Base-by-base conservation (phyloP, 257 asterid genomes). In the Jacaranda copaia region DNA sequence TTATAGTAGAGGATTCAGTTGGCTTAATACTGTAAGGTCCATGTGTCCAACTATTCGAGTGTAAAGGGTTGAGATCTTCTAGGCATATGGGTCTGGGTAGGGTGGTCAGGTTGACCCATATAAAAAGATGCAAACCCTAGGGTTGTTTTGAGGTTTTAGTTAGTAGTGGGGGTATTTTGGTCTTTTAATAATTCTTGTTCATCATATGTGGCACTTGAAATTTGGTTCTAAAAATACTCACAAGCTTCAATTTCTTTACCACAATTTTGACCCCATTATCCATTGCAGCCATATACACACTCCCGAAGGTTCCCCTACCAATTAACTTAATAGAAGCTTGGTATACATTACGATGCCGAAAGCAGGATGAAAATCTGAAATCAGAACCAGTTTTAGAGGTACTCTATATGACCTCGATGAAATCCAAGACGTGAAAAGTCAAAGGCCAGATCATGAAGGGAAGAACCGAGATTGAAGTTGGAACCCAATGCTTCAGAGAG, bases 401-500 rank as follows among this genome's bases (percentile, higher is more conserved):
- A n/a, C 3, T 38, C 15, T 56, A 12, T n/a, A 56, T 18, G 6
- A 72, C 0, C 14, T n/a, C 9, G 75, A 52, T 36, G 19, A 38
- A 51, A 38, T 70, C 32, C 75, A 8, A 19, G 43, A 1, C 2
- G 25, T 12, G 53, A 25, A 46, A 53, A 35, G 0, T 45, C 70
- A 25, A 51, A 36, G 48, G 36, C 53, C 42, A 15, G 58, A 43
- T 62, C 77, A 14, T 72, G 67, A 57, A 70, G 52, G 12, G 19
- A 1, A 18, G 45, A 59, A 38, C 78, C n/a, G 5, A 55, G 70
- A 7, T 51, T 46, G 64, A 51, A 62, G 79, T 63, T 74, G n/a
- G 83, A 80, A n/a, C 39, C 58, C 5, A 81, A 81, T 8, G 65
- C 75, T 43, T 76, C 78, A 10, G 84, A 81, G 51, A 55, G 75